phyloP scores from a whole-genome alignment of 495 filamentous ascomycete species.

The Opeltia flavorubescens region DNA sequence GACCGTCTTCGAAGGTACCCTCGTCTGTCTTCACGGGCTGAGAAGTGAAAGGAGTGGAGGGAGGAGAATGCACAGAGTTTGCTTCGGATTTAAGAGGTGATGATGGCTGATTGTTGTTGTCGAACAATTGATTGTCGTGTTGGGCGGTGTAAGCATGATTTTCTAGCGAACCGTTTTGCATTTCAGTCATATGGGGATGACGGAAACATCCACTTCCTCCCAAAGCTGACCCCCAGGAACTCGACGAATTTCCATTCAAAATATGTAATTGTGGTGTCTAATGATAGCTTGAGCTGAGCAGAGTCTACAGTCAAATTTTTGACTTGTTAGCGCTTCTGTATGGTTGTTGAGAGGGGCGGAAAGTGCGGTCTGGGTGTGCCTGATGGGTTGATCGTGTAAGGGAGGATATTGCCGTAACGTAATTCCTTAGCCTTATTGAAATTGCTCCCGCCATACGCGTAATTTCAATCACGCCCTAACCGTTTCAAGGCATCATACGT shows the following conservation, averaged over 20 bases:
- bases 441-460: constrained; percentile 11
- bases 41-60: too few relatives aligned
- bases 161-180: constrained; percentile 37
- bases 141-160: constrained; percentile 30
- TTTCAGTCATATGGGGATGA: constrained; percentile 38
- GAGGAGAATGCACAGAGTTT: neutral
- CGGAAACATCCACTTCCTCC: constrained; percentile 31
- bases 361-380: constrained; percentile 9
- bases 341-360: constrained; percentile 8
- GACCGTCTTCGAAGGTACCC: constrained; percentile 24
- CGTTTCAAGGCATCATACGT: neutral
- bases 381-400: constrained; percentile 22
- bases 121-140: constrained; percentile 28
- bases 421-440: constrained; percentile 24
- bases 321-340: constrained; percentile 30
- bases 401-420: constrained; percentile 15
- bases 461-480: constrained; percentile 9
- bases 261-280: constrained; percentile 48
- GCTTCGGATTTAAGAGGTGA: constrained; percentile 14
- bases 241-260: constrained; percentile 51
- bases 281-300: constrained; percentile 36
- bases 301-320: constrained; percentile 44
- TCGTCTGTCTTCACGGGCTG: neutral
- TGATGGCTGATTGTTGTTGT: constrained; percentile 17
- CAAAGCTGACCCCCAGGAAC: constrained; percentile 45